A percentile compares a stretch with the other conserved stretches of the same genome.
These are phyloP conservation scores for Sideroxylon spinosum DNA, from an alignment of 179 eudicot genomes.

Conservation along the genomic window DNA sequence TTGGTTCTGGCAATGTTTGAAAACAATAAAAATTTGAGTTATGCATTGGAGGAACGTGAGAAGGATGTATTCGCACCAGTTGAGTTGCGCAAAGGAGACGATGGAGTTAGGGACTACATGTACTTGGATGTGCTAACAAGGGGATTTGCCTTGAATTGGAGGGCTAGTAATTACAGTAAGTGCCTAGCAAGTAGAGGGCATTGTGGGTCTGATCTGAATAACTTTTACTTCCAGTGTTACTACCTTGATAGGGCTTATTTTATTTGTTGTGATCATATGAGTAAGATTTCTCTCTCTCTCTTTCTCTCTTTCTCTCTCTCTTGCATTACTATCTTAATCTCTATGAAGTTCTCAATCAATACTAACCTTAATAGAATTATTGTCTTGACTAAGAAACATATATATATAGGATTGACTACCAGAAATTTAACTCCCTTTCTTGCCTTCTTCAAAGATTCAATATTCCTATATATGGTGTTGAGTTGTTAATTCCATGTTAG, in stretches of 20 bases:
- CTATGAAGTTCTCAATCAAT: no score
- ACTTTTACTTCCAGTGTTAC: neutral
- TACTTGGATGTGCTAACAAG: neutral
- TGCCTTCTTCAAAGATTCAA: neutral
- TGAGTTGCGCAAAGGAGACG: neutral
- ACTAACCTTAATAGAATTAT: no score
- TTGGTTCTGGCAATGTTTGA: slow-evolving; percentile 18
- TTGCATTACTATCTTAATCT: no score
- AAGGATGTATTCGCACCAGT: slow-evolving; percentile 2
- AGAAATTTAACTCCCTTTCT: no score
- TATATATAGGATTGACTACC: no score
- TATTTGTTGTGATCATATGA: neutral
- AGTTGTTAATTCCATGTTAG: no score
- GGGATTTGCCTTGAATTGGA: no score
- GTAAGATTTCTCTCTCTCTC: slow-evolving; percentile 7
- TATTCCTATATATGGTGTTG: neutral
- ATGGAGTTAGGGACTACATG: neutral
- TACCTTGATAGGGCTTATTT: slow-evolving; percentile 9
- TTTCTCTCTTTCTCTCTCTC: neutral
- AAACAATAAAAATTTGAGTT: neutral
- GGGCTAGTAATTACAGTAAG: no score
- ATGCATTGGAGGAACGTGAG: slow-evolving; percentile 14
- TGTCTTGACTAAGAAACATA: no score
- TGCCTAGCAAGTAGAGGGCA: no score
- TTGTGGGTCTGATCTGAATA: no score